Evolutionary conservation across 352 stramenopile genomes (phyloP).

Genomic region (Phytophthora pluvialis): DNA sequence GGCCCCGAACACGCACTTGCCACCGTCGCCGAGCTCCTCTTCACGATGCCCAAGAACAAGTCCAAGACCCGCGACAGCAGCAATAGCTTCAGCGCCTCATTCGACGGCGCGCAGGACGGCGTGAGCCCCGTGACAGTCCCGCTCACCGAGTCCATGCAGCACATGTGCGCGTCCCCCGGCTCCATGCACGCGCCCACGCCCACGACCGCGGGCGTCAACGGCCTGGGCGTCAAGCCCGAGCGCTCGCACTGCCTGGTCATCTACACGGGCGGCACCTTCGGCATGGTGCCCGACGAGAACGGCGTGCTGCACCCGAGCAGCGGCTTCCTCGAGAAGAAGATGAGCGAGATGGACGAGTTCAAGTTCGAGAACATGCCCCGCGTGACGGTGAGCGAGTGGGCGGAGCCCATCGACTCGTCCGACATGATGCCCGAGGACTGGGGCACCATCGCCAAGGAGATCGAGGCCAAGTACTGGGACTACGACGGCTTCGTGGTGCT

Average conservation of each 20-base stretch:
- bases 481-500: constrained; percentile 98
- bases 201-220: constrained; percentile 23
- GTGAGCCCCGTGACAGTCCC: constrained; percentile 44
- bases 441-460: constrained; percentile 92
- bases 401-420: constrained; percentile 91
- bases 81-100: constrained; percentile 34
- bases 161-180: constrained; percentile 34
- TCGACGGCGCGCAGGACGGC: constrained; percentile 37
- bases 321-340: constrained; percentile 90
- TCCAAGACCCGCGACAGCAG: constrained; percentile 31
- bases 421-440: constrained; percentile 93
- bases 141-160: constrained; percentile 20
- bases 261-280: constrained; percentile 93
- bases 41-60: constrained; percentile 31
- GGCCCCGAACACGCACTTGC: constrained; percentile 1
- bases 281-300: constrained; percentile 82
- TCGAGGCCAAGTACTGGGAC: constrained; percentile 94
- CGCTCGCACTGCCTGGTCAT: constrained; percentile 83
- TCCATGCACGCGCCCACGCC: constrained; percentile 29
- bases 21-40: neutral
- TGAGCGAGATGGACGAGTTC: constrained; percentile 89
- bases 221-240: constrained; percentile 27
- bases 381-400: constrained; percentile 81
- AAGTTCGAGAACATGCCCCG: constrained; percentile 81
- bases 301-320: constrained; percentile 85